These are phyloP conservation scores for Fusarium tuaranense DNA, from an alignment of 2,329 filamentous ascomycete species.

Conservation along the genomic window DNA sequence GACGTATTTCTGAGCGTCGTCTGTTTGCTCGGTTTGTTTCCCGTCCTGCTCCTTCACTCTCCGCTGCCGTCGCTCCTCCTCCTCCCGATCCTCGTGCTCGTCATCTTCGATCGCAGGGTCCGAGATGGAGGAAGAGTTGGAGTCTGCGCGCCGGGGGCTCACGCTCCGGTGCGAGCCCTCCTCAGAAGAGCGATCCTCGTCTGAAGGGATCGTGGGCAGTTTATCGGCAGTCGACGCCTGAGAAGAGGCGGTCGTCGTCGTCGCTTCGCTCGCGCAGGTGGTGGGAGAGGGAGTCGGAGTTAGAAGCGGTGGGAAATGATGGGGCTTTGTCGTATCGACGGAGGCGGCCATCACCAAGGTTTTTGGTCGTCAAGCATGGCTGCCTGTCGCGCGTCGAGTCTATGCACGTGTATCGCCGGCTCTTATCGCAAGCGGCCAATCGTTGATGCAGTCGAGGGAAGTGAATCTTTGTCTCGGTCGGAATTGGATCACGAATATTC, in stretches of 20 bases:
- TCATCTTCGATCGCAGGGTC: conserved; percentile 44
- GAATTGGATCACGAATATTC: conserved; percentile 6
- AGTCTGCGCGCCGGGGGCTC: conserved; percentile 38
- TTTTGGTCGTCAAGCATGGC: conserved; percentile 37
- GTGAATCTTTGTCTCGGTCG: background rate
- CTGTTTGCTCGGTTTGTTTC: conserved; percentile 1
- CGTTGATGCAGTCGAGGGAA: conserved; percentile 9
- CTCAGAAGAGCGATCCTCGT: conserved; percentile 48
- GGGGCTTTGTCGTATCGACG: conserved; percentile 37
- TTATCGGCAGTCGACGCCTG: background rate
- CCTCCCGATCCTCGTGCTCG: conserved; percentile 3
- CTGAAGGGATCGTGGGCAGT: conserved; percentile 43
- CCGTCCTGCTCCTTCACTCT: conserved; percentile 5
- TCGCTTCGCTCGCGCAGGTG: conserved; percentile 22
- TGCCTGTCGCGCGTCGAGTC: background rate
- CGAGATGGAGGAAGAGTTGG: conserved; percentile 48
- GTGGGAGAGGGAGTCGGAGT: conserved; percentile 21
- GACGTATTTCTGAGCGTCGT: conserved; percentile 15
- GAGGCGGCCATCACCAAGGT: conserved; percentile 43
- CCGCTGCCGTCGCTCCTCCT: background rate
- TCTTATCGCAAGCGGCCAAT: background rate
- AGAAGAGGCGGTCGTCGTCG: background rate
- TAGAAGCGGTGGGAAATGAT: conserved; percentile 36
- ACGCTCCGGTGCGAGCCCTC: conserved; percentile 43
- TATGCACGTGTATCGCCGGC: background rate